A percentile compares a stretch with the other conserved stretches of the same genome.
phyloP scores from a whole-genome alignment of 2,329 filamentous ascomycete species.

The Alternaria alternata region DNA sequence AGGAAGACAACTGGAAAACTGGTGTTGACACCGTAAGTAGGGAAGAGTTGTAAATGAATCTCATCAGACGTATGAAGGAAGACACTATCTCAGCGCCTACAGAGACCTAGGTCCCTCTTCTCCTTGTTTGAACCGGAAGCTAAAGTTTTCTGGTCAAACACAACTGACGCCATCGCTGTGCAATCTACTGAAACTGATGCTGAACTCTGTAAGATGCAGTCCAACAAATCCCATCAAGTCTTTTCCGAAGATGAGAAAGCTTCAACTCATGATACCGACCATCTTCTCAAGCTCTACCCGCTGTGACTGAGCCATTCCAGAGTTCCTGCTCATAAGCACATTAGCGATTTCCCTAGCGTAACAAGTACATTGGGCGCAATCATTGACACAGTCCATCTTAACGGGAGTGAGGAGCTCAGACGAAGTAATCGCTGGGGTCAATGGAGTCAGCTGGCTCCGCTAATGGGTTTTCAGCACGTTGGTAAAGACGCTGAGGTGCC shows the following conservation, averaged over 20 bases:
- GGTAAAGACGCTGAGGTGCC: not conserved
- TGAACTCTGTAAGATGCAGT: not conserved
- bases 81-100: not conserved
- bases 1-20: slow-evolving; percentile 86
- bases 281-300: slow-evolving; percentile 11
- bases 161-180: not conserved
- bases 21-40: slow-evolving; percentile 68
- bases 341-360: slow-evolving; percentile 19
- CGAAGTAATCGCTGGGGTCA: not conserved
- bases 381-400: not conserved
- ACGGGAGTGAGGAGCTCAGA: not conserved
- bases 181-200: not conserved
- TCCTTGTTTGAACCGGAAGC: not conserved
- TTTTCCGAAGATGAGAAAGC: not conserved
- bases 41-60: not conserved
- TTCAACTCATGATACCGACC: not conserved
- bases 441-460: slow-evolving; percentile 3
- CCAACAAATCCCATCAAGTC: not conserved
- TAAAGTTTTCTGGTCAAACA: not conserved
- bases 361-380: slow-evolving; percentile 14
- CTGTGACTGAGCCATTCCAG: slow-evolving; percentile 18
- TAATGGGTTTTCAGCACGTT: not conserved
- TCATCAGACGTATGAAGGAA: not conserved
- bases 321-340: slow-evolving; percentile 14
- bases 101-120: not conserved